Base-by-base conservation (phyloP, 1,139 yeast species). In the Suhomyces taliae region DNA sequence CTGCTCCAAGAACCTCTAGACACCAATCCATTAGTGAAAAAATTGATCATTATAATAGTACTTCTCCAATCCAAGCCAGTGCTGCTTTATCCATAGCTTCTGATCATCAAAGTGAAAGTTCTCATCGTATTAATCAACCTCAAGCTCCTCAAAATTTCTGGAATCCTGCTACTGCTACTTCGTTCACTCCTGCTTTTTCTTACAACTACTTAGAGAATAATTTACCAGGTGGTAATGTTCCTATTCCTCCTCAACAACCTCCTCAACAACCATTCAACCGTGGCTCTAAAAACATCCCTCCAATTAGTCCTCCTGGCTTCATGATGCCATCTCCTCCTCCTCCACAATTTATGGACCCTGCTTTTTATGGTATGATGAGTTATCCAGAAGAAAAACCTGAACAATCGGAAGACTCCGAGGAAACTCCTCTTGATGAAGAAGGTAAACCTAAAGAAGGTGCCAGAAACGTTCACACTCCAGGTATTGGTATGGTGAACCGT, bases 21-120 rank as follows among this genome's bases (percentile, higher is more conserved):
- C 84, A 79, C 56, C 87, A 79, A 58, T 80, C 85, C 2, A 80
- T 83, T 41, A 79, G 85, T 53, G 88, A 83, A 50, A 82, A 82
- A 58, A 79, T 83, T 49, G 88, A 83, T 58, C 78, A 70, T 50
- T 82, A 82, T 57, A 77, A 79, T 52, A 74, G 63, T 52, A 72
- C 66, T 40, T 74, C 79, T n/a, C 83, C 83, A 27, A 74, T 74
- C 54, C 79, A 80, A 61, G 65, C 73, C 0, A 58, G 65, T 37
- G 76, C 79, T n/a, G 62, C 72, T 1, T 62, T 75, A 48, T 66
- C 75, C 7, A 58, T 67, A 9, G 55, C 60, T 34, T 59, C 72
- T 1, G 76, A 70, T 43, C 56, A 63, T 45, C 54, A 49, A 19
- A 31, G 39, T 10, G 52, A 49, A 9, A 39, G 19, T 24, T 34